Percentiles rank a stretch among this genome's conserved stretches.
Evolutionary conservation across 1,139 yeast genomes (phyloP).

Genomic region (Yamadazyma aaseri): DNA sequence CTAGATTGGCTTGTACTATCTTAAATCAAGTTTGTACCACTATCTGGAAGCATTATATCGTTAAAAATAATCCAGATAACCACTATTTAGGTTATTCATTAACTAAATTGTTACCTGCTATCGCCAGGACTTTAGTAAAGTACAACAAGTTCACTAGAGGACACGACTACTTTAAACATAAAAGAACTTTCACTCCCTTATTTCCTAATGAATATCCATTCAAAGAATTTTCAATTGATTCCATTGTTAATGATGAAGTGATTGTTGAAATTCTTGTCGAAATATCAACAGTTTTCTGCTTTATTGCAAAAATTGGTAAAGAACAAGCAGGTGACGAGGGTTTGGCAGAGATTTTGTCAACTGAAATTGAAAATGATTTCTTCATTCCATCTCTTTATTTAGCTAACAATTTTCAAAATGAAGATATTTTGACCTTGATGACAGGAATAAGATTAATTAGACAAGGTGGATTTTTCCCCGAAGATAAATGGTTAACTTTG

Average conservation of each 20-base stretch:
- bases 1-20: slow-evolving; percentile 62
- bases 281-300: slow-evolving; percentile 57
- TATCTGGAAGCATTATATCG: slow-evolving; percentile 33
- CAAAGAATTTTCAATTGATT: slow-evolving; percentile 64
- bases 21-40: slow-evolving; percentile 48
- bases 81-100: slow-evolving; percentile 43
- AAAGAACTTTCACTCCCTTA: slow-evolving; percentile 61
- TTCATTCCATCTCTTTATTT: slow-evolving; percentile 33
- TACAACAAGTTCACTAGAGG: slow-evolving; percentile 55
- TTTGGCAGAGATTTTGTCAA: slow-evolving; percentile 26
- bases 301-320: slow-evolving; percentile 53
- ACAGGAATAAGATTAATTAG: slow-evolving; percentile 59
- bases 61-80: slow-evolving; percentile 21
- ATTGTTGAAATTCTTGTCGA: slow-evolving; percentile 76
- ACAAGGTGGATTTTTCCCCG: slow-evolving; percentile 62
- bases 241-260: slow-evolving; percentile 67
- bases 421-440: slow-evolving; percentile 47
- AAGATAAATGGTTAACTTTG: slow-evolving; percentile 67
- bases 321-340: slow-evolving; percentile 49
- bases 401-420: slow-evolving; percentile 33
- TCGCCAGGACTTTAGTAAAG: slow-evolving; percentile 51
- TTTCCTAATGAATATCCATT: slow-evolving; percentile 74
- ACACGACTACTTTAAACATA: slow-evolving; percentile 52
- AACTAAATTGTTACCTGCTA: slow-evolving; percentile 50
- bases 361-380: slow-evolving; percentile 30